These are phyloP conservation scores for Sordaria brevicollis DNA, from an alignment of 495 filamentous ascomycete genomes.

Conservation along the genomic window DNA sequence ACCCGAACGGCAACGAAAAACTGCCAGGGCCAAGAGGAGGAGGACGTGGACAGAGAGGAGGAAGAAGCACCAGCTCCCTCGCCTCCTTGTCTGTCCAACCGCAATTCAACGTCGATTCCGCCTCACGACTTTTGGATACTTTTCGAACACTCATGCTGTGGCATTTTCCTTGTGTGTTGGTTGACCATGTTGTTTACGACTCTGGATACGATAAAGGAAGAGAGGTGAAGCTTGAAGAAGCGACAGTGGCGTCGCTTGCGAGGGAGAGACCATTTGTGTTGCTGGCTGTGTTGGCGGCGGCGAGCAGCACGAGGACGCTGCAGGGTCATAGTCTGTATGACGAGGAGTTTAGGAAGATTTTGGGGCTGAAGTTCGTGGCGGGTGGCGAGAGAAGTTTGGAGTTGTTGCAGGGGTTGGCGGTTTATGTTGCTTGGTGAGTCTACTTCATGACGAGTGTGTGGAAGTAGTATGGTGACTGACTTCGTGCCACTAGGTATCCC, in stretches of 20 bases:
- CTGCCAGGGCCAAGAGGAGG: not conserved
- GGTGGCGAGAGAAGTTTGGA: constrained; percentile 36
- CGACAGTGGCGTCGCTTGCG: constrained; percentile 27
- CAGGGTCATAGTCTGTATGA: constrained; percentile 38
- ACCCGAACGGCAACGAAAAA: not conserved
- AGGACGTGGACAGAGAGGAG: not conserved
- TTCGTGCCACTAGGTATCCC: constrained; percentile 29
- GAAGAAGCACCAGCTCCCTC: constrained; percentile 6
- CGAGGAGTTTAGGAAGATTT: constrained; percentile 38
- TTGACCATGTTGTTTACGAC: not conserved
- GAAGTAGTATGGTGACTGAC: not conserved
- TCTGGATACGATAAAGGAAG: not conserved
- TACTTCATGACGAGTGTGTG: too few species aligned
- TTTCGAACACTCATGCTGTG: constrained; percentile 29
- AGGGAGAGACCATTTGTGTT: constrained; percentile 31
- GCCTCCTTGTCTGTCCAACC: constrained; percentile 28
- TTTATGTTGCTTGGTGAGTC: constrained; percentile 39
- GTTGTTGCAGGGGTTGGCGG: constrained; percentile 31
- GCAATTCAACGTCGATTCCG: constrained; percentile 40
- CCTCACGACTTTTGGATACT: constrained; percentile 23
- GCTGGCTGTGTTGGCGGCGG: constrained; percentile 33
- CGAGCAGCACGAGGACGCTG: constrained; percentile 30
- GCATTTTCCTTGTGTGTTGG: constrained; percentile 26
- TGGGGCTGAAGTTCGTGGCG: constrained; percentile 38
- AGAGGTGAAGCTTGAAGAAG: constrained; percentile 16